Evolutionary conservation across 805 yeast genomes (phyloP).

Genomic region (Hermanozyma aechmeae): DNA sequence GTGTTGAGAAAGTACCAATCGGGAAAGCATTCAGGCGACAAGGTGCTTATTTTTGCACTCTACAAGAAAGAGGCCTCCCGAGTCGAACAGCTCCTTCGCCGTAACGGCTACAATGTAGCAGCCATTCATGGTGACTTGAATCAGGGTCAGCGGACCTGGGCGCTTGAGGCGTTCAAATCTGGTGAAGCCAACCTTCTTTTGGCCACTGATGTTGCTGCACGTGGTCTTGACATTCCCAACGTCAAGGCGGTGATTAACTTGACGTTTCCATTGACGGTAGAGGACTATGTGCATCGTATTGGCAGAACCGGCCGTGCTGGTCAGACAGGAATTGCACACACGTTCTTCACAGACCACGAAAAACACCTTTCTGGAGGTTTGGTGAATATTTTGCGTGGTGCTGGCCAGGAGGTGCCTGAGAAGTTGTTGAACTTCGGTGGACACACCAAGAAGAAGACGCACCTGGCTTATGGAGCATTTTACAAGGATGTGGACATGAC

Average conservation of each 20-base stretch:
- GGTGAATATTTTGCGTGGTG: not conserved
- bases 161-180: not conserved
- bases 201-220: conserved; percentile 1
- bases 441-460: conserved; percentile 96
- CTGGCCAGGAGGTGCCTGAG: not conserved
- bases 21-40: conserved; percentile 59
- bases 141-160: not conserved
- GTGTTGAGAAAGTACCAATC: conserved; percentile 13
- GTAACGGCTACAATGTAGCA: not conserved
- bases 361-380: not conserved
- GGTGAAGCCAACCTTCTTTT: not conserved
- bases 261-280: not conserved
- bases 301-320: conserved; percentile 1
- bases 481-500: conserved; percentile 85
- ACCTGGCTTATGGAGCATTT: conserved; percentile 97
- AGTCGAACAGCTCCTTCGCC: not conserved
- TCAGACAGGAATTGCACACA: not conserved
- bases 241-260: conserved; percentile 1
- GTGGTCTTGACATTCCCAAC: conserved; percentile 1
- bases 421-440: conserved; percentile 56
- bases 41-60: conserved; percentile 83
- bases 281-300: conserved; percentile 1
- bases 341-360: not conserved
- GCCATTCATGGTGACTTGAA: not conserved
- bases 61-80: conserved; percentile 27